phyloP scores from a whole-genome alignment of 139 green algal genomes.

The Coccomyxa sp. region DNA sequence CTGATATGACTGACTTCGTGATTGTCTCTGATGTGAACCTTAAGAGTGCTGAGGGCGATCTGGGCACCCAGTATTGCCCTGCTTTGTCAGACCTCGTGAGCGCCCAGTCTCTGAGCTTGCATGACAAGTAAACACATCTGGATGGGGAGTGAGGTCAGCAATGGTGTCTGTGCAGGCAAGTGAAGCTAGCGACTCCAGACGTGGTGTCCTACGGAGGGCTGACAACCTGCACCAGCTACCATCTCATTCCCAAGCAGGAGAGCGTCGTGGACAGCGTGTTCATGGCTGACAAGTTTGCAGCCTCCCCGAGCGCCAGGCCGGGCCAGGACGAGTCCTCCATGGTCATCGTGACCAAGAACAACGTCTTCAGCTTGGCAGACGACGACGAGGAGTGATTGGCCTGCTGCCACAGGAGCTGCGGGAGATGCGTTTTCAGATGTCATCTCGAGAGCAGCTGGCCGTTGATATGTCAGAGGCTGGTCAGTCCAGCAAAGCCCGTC shows the following conservation, averaged over 20 bases:
- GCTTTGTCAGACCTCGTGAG: too few species aligned
- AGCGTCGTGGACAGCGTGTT: conserved; percentile 25
- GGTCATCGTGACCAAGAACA: conserved; percentile 48
- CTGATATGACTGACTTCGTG: too few species aligned
- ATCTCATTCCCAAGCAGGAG: conserved; percentile 61
- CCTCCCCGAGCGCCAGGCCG: background rate
- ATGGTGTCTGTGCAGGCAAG: conserved; percentile 29
- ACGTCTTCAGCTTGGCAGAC: conserved; percentile 32
- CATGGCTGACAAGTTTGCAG: conserved; percentile 61
- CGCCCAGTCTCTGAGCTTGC: too few species aligned
- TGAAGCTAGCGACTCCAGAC: conserved; percentile 46
- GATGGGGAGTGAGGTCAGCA: background rate
- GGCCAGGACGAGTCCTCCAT: conserved; percentile 28
- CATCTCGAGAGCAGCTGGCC: too few species aligned
- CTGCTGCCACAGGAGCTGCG: too few species aligned
- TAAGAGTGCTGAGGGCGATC: too few species aligned
- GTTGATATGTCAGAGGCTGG: too few species aligned
- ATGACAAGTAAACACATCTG: too few species aligned
- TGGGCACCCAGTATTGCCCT: too few species aligned
- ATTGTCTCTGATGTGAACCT: too few species aligned
- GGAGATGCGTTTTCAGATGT: too few species aligned
- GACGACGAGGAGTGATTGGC: conserved; percentile 14
- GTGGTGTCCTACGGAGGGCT: conserved; percentile 63
- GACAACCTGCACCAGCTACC: conserved; percentile 79
- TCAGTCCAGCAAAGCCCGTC: too few species aligned